These are phyloP conservation scores for Solanum chacoense DNA, from an alignment of 305 asterid species.

Conservation along the genomic window DNA sequence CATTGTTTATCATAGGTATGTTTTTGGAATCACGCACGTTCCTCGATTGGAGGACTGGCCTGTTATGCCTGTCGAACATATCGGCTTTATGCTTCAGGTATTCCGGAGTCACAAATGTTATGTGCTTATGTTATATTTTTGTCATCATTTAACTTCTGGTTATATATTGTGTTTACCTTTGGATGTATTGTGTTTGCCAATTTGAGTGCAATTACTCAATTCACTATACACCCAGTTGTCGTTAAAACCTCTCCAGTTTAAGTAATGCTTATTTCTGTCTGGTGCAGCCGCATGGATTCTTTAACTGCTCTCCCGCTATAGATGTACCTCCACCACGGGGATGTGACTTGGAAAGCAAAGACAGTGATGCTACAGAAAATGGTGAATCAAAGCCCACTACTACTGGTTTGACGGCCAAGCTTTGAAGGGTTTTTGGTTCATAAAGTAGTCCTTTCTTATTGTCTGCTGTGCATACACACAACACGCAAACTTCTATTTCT, in stretches of 20 bases:
- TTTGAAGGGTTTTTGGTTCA: slow-evolving; percentile 21
- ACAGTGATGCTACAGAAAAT: slow-evolving; percentile 55
- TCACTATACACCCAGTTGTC: not conserved
- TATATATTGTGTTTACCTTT: not conserved
- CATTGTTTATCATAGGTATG: slow-evolving; percentile 45
- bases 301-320: slow-evolving; percentile 90
- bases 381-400: slow-evolving; percentile 35
- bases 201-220: not conserved
- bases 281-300: slow-evolving; percentile 92
- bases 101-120: not conserved
- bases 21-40: slow-evolving; percentile 87
- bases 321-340: slow-evolving; percentile 83
- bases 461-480: not conserved
- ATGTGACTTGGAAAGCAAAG: slow-evolving; percentile 57
- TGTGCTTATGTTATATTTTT: not conserved
- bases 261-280: not conserved
- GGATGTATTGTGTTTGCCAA: not conserved
- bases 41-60: slow-evolving; percentile 98
- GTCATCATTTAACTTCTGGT: not conserved
- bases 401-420: slow-evolving; percentile 51
- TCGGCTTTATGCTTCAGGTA: slow-evolving; percentile 90
- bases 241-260: not conserved
- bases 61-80: slow-evolving; percentile 94
- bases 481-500: not conserved
- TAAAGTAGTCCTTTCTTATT: not conserved